Evolutionary conservation across 1,139 yeast genomes (phyloP), one percentile per base, ranked within the genome.

Genomic region (Keqinozyma sinolaborantium): DNA sequence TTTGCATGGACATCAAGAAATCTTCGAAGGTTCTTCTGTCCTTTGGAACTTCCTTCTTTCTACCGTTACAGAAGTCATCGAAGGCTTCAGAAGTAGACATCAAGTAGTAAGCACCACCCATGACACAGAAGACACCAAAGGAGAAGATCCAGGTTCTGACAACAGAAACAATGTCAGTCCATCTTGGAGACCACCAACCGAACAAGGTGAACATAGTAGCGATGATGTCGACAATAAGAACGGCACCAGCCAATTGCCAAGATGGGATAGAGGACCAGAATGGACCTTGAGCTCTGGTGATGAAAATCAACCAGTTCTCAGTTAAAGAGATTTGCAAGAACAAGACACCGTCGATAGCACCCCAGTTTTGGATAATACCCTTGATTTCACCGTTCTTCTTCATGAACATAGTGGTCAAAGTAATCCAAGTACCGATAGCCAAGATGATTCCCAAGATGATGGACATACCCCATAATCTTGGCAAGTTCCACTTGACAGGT

Each of bases 401-500:
- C 70, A 83, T 70, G 74, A 84, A 84, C 95, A 85, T 83, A 45
- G 95, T 83, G 54, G 95, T 84, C 70, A 86, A 79, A 55, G 92
- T 79, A 56, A 86, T 83, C 95, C 95, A 86, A 48, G 95, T 75
- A 76, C 95, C 95, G 51, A 84, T 50, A 59, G 95, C 95, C 63
- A 86, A 76, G 45, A 86, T 74, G 34, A 75, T 50, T 65, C 95
- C 95, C 66, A 86, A 73, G 53, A 85, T 59, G 53, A 85, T 76
- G 51, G 95, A 84, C 92, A 86, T 84, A 78, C 94, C 95, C 95
- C 95, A 86, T 67, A 86, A 75, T 81, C 95, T 83, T 70, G 95
- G 95, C 60, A 90, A 73, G 82, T 92, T 90, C 98, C 98, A 92
- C 73, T 92, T 92, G 59, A 92, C 97, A 54, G 98, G 98, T 60